phyloP scores from a whole-genome alignment of 208 protist species.

The Trypanosomatidae sp. region DNA sequence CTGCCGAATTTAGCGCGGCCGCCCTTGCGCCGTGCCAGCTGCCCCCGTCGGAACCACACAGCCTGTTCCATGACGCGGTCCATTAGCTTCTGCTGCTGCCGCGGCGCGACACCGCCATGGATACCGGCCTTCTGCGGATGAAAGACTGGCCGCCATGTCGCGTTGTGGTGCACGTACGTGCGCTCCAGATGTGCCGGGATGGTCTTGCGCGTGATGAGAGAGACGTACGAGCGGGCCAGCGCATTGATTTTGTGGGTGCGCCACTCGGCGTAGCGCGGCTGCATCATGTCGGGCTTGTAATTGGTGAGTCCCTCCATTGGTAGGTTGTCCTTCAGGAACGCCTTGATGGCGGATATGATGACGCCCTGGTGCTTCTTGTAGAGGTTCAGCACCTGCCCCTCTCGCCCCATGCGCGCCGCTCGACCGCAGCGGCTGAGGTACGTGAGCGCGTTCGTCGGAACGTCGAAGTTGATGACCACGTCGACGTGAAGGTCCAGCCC shows the following conservation, averaged over 20 bases:
- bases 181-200: conserved; percentile 81
- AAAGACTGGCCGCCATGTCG: conserved; percentile 78
- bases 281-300: conserved; percentile 56
- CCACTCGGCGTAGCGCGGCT: conserved; percentile 82
- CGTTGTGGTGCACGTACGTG: conserved; percentile 83
- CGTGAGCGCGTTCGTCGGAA: conserved; percentile 75
- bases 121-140: conserved; percentile 53
- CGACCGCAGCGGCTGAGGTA: conserved; percentile 80
- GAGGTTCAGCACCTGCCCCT: conserved; percentile 68
- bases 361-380: conserved; percentile 78
- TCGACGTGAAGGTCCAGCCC: conserved; percentile 87
- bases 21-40: conserved; percentile 75
- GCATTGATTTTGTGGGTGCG: conserved; percentile 76
- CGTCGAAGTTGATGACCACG: conserved; percentile 84
- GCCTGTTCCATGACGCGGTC: conserved; percentile 62
- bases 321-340: conserved; percentile 47
- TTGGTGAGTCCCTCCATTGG: conserved; percentile 77
- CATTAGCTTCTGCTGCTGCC: conserved; percentile 80
- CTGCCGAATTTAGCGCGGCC: conserved; percentile 79
- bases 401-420: conserved; percentile 72
- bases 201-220: conserved; percentile 77
- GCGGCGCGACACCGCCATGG: conserved; percentile 66
- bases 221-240: conserved; percentile 75
- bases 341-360: conserved; percentile 66
- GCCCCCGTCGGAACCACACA: conserved; percentile 58